Evolutionary conservation across 495 filamentous ascomycete species (phyloP).

Genomic region (Penicillium parvum): DNA sequence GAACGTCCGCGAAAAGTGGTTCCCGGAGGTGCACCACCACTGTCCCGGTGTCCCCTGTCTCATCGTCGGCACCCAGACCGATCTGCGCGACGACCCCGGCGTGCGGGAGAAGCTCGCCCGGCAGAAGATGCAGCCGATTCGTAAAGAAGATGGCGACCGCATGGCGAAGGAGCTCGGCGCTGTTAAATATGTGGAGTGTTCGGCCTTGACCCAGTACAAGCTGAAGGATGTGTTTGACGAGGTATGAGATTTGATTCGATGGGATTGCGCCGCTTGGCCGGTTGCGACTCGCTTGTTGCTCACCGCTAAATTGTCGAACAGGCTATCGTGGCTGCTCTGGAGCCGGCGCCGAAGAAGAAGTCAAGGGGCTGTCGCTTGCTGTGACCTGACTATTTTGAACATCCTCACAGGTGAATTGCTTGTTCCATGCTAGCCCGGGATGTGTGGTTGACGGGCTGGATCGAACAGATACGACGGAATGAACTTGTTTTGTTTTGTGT

Average conservation of each 20-base stretch:
- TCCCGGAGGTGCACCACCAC: slow-evolving; percentile 97
- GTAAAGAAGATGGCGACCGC: slow-evolving; percentile 85
- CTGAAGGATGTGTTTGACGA: slow-evolving; percentile 99
- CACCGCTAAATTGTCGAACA: slow-evolving; percentile 29
- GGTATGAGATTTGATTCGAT: slow-evolving; percentile 51
- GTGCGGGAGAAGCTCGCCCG: slow-evolving; percentile 89
- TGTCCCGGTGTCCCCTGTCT: slow-evolving; percentile 97
- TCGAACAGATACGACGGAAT: slow-evolving; percentile 29
- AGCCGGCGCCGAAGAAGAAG: slow-evolving; percentile 76
- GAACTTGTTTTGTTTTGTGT: slow-evolving; percentile 24
- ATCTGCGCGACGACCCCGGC: slow-evolving; percentile 85
- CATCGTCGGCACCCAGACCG: slow-evolving; percentile 96
- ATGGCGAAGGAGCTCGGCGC: slow-evolving; percentile 96
- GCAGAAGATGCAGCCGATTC: slow-evolving; percentile 90
- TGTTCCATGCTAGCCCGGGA: background rate
- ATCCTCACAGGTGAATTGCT: slow-evolving; percentile 23
- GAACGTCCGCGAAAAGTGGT: slow-evolving; percentile 99
- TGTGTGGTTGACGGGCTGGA: background rate
- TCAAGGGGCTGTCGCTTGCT: slow-evolving; percentile 40
- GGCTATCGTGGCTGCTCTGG: slow-evolving; percentile 87
- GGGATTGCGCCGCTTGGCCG: background rate
- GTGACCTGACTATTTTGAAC: slow-evolving; percentile 22
- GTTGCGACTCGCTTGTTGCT: background rate
- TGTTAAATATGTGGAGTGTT: slow-evolving; percentile 98
- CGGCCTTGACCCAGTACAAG: slow-evolving; percentile 95